phyloP scores from a whole-genome alignment of 2,329 filamentous ascomycete genomes.

The Venturia asperata region DNA sequence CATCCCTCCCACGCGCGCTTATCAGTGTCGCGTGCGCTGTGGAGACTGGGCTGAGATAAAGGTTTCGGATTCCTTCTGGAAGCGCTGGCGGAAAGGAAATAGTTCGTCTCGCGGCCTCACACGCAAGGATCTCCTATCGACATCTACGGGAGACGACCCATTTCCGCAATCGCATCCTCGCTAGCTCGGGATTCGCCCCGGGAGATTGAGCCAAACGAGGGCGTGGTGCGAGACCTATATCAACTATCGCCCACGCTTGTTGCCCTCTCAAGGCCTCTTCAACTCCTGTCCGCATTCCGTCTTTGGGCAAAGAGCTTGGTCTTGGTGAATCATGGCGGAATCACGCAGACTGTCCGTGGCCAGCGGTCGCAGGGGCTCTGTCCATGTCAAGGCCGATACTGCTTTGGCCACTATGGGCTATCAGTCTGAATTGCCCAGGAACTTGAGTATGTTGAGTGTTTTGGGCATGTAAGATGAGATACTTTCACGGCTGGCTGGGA shows the following conservation, averaged over 20 bases:
- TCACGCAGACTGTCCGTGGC: conserved; percentile 2
- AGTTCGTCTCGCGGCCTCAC: background rate
- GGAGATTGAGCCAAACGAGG: background rate
- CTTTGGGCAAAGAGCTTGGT: background rate
- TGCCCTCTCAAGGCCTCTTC: background rate
- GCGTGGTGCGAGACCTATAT: background rate
- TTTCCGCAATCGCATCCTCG: background rate
- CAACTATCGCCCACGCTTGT: background rate
- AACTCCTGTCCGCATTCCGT: background rate
- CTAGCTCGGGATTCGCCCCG: background rate
- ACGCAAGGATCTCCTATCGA: background rate
- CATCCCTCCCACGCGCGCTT: background rate
- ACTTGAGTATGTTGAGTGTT: conserved; percentile 62
- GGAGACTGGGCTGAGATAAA: background rate
- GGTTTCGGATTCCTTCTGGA: background rate
- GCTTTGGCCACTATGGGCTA: conserved; percentile 61
- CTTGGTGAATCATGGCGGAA: background rate
- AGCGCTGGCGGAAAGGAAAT: background rate
- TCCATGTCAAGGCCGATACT: conserved; percentile 47
- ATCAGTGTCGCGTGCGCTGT: background rate
- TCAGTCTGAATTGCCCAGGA: conserved; percentile 58
- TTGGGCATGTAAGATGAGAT: conserved; percentile 47
- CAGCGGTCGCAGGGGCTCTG: conserved; percentile 18
- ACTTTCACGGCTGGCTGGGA: background rate
- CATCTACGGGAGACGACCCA: background rate